A percentile compares a stretch with the other conserved stretches of the same genome.
Conservation (phyloP, 2,329 filamentous ascomycete species). For the Aspergillus alliaceus region DNA sequence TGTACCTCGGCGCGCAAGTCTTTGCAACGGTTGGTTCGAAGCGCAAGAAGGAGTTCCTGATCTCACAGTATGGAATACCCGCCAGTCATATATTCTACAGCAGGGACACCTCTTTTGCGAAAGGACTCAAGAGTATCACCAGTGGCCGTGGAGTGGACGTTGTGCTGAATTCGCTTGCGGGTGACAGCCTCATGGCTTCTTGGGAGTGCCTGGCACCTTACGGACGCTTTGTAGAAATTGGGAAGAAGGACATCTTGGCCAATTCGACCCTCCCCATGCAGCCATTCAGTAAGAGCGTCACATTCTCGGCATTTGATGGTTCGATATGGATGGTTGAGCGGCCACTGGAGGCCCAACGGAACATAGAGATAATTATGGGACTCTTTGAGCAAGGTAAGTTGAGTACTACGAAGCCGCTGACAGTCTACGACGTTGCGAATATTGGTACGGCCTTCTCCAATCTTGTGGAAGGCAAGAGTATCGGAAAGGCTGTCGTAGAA, state of each 20-base stretch:
- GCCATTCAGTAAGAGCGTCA: conserved; percentile 6
- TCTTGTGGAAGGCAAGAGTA: too few relatives aligned
- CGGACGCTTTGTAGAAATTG: conserved; percentile 24
- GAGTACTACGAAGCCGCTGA: too few relatives aligned
- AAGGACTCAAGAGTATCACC: conserved; percentile 19
- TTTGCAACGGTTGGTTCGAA: conserved; percentile 26
- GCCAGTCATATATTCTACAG: conserved; percentile 27
- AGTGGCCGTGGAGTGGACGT: conserved; percentile 24
- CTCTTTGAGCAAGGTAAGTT: too few relatives aligned
- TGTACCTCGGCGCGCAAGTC: conserved; percentile 21
- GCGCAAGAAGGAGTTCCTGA: conserved; percentile 25
- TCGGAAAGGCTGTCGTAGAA: too few relatives aligned
- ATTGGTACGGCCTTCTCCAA: too few relatives aligned
- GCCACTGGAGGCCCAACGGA: not conserved
- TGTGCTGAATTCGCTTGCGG: conserved; percentile 25
- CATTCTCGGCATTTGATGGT: conserved; percentile 7
- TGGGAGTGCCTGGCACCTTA: conserved; percentile 29
- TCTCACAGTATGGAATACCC: conserved; percentile 18
- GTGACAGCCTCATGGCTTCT: conserved; percentile 26
- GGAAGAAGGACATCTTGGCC: conserved; percentile 4
- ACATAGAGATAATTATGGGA: not conserved
- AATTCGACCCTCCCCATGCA: conserved; percentile 15
- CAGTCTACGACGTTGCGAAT: too few relatives aligned
- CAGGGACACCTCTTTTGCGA: conserved; percentile 24
- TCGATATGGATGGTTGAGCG: conserved; percentile 23